Percentiles rank a stretch among this genome's conserved stretches.
phyloP scores from a whole-genome alignment of 805 yeast species.

The Jamesozyma lodderae region DNA sequence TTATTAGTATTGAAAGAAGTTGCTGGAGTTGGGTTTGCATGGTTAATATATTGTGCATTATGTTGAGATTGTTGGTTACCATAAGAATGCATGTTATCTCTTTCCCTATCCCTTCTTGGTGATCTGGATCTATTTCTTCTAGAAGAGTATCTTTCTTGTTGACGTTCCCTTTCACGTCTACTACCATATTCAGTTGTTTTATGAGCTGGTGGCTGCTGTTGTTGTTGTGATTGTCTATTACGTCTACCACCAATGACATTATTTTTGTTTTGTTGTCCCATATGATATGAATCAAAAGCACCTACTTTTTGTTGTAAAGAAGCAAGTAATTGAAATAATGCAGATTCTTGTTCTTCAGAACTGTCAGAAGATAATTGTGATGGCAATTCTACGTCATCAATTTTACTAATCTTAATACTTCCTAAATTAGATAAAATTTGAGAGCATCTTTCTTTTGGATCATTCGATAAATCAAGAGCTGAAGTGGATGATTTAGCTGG shows the following conservation, averaged over 20 bases:
- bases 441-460: constrained; percentile 22
- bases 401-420: constrained; percentile 6
- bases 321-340: constrained; percentile 34
- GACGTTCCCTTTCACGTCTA: constrained; percentile 29
- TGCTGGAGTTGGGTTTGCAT: not conserved
- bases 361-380: constrained; percentile 19
- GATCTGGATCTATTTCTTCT: constrained; percentile 47
- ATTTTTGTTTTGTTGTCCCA: constrained; percentile 6
- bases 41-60: not conserved
- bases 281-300: too few relatives aligned
- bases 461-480: constrained; percentile 46
- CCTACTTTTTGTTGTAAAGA: constrained; percentile 21
- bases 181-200: constrained; percentile 26
- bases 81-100: not conserved
- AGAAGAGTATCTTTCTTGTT: constrained; percentile 20
- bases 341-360: constrained; percentile 33
- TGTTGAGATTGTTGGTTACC: constrained; percentile 1
- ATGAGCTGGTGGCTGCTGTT: constrained; percentile 11
- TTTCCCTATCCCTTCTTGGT: constrained; percentile 24
- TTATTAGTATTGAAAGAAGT: constrained; percentile 18
- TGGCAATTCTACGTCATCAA: constrained; percentile 20
- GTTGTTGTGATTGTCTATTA: not conserved
- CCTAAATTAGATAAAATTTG: constrained; percentile 25
- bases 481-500: constrained; percentile 56
- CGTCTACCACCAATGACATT: constrained; percentile 6